These are phyloP conservation scores for Inga oerstediana DNA, from an alignment of 306 rosid genomes.

Conservation along the genomic window DNA sequence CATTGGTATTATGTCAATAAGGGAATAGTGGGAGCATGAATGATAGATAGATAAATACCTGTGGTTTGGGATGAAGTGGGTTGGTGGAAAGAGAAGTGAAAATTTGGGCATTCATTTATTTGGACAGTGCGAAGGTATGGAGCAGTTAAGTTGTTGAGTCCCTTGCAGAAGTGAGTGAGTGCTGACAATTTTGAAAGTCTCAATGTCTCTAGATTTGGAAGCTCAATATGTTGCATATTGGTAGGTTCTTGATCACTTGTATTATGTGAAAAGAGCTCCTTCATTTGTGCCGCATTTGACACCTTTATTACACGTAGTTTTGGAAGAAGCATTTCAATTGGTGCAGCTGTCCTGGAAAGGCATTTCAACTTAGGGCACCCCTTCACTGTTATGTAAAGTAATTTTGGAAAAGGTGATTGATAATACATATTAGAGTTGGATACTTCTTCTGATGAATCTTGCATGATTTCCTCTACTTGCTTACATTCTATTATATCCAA, in stretches of 20 bases:
- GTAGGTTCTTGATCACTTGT: not conserved
- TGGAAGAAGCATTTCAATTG: not conserved
- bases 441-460: not conserved
- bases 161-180: not conserved
- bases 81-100: not conserved
- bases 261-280: not conserved
- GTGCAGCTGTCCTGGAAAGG: not conserved
- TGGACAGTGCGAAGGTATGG: not conserved
- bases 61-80: not conserved
- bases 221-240: not conserved
- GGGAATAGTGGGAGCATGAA: not conserved
- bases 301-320: accelerated
- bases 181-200: not conserved
- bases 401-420: not conserved
- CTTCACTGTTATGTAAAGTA: accelerated
- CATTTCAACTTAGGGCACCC: not conserved
- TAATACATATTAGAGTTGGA: not conserved
- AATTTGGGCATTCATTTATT: not conserved
- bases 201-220: not conserved
- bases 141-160: not conserved
- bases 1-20: too few relatives aligned
- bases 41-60: not conserved
- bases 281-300: not conserved
- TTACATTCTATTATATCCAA: not conserved
- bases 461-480: conserved; percentile 5